Evolutionary conservation across 805 yeast species (phyloP).

Genomic region (Candida ovalis): DNA sequence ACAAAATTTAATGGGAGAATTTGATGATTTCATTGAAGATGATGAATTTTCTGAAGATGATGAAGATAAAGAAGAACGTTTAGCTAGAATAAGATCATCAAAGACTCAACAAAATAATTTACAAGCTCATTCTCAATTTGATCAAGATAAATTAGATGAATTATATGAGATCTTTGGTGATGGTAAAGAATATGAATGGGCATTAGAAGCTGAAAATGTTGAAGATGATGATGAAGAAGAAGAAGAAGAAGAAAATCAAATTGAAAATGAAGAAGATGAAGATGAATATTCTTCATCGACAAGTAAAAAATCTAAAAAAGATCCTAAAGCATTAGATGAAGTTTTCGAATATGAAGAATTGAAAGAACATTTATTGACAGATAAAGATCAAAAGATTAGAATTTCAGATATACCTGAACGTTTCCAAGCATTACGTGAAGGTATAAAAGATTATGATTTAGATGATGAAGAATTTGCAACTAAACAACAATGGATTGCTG

Average conservation of each 20-base stretch:
- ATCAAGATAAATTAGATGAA: constrained; percentile 89
- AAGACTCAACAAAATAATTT: constrained; percentile 29
- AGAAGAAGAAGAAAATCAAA: constrained; percentile 33
- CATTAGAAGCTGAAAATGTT: constrained; percentile 80
- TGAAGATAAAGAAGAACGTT: constrained; percentile 50
- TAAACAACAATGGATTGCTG: constrained; percentile 82
- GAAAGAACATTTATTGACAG: constrained; percentile 86
- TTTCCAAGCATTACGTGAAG: constrained; percentile 70
- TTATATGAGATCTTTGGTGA: constrained; percentile 94
- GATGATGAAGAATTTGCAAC: constrained; percentile 61
- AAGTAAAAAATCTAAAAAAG: constrained; percentile 27
- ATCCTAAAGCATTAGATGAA: constrained; percentile 65
- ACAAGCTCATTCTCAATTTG: constrained; percentile 46
- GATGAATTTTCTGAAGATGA: constrained; percentile 93
- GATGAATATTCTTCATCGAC: constrained; percentile 31
- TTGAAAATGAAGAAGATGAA: constrained; percentile 30
- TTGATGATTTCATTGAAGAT: constrained; percentile 96
- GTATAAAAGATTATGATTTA: constrained; percentile 65
- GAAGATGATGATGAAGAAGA: constrained; percentile 56
- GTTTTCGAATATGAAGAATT: constrained; percentile 94
- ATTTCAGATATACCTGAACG: constrained; percentile 90
- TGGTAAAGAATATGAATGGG: constrained; percentile 98
- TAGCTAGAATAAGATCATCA: constrained; percentile 34
- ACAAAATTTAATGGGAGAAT: constrained; percentile 59
- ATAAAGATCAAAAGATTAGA: constrained; percentile 84